phyloP scores from a whole-genome alignment of 2,329 filamentous ascomycete genomes.

The Fusarium mangiferae region DNA sequence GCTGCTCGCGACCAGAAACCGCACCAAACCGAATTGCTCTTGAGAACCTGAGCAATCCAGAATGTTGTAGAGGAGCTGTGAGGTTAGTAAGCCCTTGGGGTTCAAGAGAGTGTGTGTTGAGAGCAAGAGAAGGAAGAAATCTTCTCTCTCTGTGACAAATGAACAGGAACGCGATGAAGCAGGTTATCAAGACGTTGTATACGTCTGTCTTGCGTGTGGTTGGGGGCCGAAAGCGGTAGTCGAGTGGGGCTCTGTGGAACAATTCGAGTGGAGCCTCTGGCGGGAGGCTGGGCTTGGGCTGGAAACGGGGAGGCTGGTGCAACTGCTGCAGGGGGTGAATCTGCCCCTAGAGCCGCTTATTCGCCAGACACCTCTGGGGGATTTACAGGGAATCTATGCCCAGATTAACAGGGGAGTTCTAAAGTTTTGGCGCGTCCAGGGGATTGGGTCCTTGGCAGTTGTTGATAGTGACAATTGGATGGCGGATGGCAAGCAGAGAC shows the following conservation, averaged over 20 bases:
- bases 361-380: constrained; percentile 28
- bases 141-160: constrained; percentile 29
- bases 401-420: constrained; percentile 28
- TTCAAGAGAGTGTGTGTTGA: constrained; percentile 14
- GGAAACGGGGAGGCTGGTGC: constrained; percentile 49
- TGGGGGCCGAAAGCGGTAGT: constrained; percentile 44
- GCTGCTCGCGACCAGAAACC: constrained; percentile 3
- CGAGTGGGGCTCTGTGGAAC: constrained; percentile 36
- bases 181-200: constrained; percentile 42
- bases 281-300: constrained; percentile 45
- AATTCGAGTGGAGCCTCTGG: constrained; percentile 19
- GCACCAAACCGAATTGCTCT: constrained; percentile 5
- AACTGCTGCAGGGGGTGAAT: constrained; percentile 41
- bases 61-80: constrained; percentile 5
- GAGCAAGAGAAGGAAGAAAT: constrained; percentile 21
- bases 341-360: constrained; percentile 20
- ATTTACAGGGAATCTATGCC: constrained; percentile 29
- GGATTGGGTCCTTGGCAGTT: constrained; percentile 30
- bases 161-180: constrained; percentile 24
- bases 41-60: background rate
- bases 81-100: constrained; percentile 25
- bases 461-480: constrained; percentile 6
- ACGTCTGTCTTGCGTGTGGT: constrained; percentile 45
- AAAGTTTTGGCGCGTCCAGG: constrained; percentile 32
- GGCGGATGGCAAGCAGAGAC: constrained; percentile 3